Conservation (phyloP, 331 rosid genomes). For the Rosa hybrid region DNA sequence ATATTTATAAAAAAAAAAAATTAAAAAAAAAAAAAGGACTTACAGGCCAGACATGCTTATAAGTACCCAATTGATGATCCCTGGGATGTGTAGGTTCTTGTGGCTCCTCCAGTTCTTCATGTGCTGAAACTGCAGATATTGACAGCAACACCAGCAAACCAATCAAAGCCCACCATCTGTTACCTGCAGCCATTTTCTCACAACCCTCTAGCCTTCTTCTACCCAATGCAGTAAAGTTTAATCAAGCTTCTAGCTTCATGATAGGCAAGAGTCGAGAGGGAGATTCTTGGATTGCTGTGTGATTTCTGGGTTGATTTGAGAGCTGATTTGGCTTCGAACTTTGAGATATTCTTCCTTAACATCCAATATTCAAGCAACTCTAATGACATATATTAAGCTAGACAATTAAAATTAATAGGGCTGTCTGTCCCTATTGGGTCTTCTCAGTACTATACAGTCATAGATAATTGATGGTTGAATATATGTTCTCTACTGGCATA, state of each 20-base stretch:
- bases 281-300: neutral
- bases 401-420: neutral
- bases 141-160: constrained; percentile 8
- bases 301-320: neutral
- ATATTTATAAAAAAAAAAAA: neutral
- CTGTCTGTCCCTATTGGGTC: neutral
- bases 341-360: neutral
- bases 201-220: neutral
- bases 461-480: neutral
- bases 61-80: neutral
- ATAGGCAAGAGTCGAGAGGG: neutral
- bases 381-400: neutral
- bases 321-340: neutral
- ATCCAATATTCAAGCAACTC: neutral
- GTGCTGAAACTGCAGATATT: constrained; percentile 4
- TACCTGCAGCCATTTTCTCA: constrained; percentile 9
- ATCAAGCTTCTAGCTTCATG: neutral
- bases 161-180: neutral
- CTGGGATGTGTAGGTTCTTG: constrained; percentile 3
- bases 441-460: neutral
- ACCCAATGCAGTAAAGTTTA: neutral
- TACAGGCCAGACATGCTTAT: constrained; percentile 22
- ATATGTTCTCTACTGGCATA: neutral
- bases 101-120: neutral
- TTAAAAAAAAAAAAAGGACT: neutral